Percentiles rank a stretch among this genome's conserved stretches.
Evolutionary conservation across 306 rosid genomes (phyloP).

Genomic region (cucumber (Cucumis sativus)): DNA sequence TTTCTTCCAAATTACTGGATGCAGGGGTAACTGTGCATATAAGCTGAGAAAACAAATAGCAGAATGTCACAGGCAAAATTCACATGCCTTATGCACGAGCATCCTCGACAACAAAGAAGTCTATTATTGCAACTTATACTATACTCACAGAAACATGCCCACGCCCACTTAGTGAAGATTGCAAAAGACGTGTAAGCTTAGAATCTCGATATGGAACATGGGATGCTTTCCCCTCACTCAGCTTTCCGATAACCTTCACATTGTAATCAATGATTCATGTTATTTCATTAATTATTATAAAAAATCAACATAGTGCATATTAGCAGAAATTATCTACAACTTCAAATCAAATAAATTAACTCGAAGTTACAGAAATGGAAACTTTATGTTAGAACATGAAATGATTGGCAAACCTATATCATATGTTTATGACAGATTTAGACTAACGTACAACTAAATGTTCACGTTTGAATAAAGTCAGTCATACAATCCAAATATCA

Average conservation of each 20-base stretch:
- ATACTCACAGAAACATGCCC: slow-evolving; percentile 97
- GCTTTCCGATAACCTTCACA: slow-evolving; percentile 90
- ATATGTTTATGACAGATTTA: background rate
- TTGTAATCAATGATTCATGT: slow-evolving; percentile 22
- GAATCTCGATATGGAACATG: slow-evolving; percentile 99
- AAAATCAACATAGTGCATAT: background rate
- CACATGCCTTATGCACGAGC: background rate
- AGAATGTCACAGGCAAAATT: background rate
- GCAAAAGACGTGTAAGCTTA: slow-evolving; percentile 94
- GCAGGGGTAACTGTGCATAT: slow-evolving; percentile 99
- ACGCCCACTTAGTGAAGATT: slow-evolving; percentile 87
- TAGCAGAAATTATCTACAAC: background rate
- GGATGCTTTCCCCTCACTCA: slow-evolving; percentile 98
- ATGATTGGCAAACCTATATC: background rate
- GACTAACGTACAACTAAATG: background rate
- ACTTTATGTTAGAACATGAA: background rate
- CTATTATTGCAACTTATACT: background rate
- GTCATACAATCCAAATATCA: background rate
- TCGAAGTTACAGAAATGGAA: background rate
- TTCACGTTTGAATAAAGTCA: background rate
- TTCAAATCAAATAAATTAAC: background rate
- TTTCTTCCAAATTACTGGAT: slow-evolving; percentile 97
- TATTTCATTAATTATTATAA: background rate
- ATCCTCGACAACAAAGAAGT: background rate
- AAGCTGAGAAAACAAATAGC: slow-evolving; percentile 43